Conservation (phyloP, 345 rosid species). For the Aethionema arabicum region DNA sequence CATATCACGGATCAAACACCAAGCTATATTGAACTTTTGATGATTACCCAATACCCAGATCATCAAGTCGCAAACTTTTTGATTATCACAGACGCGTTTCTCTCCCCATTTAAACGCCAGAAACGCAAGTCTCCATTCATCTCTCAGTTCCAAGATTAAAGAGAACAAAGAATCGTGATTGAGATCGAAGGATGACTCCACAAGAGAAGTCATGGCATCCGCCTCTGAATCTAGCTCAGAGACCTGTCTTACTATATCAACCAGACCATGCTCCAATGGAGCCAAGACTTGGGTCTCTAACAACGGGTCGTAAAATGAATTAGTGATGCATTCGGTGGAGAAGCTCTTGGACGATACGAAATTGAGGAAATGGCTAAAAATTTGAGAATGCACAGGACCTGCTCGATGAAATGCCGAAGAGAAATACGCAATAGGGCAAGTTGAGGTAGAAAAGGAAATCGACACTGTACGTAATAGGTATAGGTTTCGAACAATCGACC, state of each 20-base stretch:
- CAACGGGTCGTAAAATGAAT: constrained; percentile 32
- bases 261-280: constrained; percentile 31
- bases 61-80: constrained; percentile 53
- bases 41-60: constrained; percentile 68
- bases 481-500: constrained; percentile 1
- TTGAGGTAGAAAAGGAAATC: constrained; percentile 10
- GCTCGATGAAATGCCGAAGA: constrained; percentile 59
- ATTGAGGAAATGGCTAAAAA: constrained; percentile 10
- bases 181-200: constrained; percentile 45
- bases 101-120: constrained; percentile 80
- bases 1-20: constrained; percentile 78
- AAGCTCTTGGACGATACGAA: constrained; percentile 34
- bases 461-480: background rate
- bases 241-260: constrained; percentile 47
- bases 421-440: constrained; percentile 17
- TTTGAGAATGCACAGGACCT: constrained; percentile 21
- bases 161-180: constrained; percentile 47
- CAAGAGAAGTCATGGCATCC: constrained; percentile 55
- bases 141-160: constrained; percentile 58
- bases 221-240: constrained; percentile 48
- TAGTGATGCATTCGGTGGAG: constrained; percentile 36
- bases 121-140: constrained; percentile 70
- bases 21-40: constrained; percentile 69
- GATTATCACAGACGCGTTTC: constrained; percentile 49
- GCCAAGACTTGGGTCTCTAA: constrained; percentile 13